phyloP scores from a whole-genome alignment of 225 moss, liverwort and hornwort genomes.

The Takakia lepidozioides region DNA sequence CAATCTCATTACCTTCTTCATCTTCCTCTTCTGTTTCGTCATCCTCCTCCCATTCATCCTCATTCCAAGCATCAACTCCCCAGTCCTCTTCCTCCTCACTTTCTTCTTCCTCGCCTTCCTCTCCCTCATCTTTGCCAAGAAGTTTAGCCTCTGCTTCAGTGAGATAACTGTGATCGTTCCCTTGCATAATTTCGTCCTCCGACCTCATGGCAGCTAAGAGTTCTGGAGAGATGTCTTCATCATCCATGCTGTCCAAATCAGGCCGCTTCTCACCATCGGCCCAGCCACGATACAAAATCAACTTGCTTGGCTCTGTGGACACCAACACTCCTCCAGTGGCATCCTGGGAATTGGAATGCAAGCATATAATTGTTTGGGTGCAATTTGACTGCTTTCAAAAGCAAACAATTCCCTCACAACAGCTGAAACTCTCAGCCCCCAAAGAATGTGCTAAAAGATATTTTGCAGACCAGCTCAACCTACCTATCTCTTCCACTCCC shows the following conservation, averaged over 20 bases:
- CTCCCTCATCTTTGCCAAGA: slow-evolving; percentile 6
- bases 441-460: too few relatives aligned
- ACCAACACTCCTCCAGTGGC: slow-evolving; percentile 74
- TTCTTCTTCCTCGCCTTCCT: slow-evolving; percentile 13
- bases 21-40: slow-evolving; percentile 11
- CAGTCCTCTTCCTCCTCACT: slow-evolving; percentile 42
- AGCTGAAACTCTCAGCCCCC: too few relatives aligned
- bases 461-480: too few relatives aligned
- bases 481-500: too few relatives aligned
- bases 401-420: too few relatives aligned
- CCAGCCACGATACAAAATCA: slow-evolving; percentile 92
- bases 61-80: slow-evolving; percentile 58
- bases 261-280: slow-evolving; percentile 69
- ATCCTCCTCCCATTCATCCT: slow-evolving; percentile 44
- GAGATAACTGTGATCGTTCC: slow-evolving; percentile 35
- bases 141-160: slow-evolving; percentile 31
- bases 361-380: too few relatives aligned
- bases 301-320: slow-evolving; percentile 80
- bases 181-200: slow-evolving; percentile 43
- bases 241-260: slow-evolving; percentile 24
- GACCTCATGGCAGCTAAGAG: slow-evolving; percentile 58
- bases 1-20: slow-evolving; percentile 10
- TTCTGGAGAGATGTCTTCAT: slow-evolving; percentile 31
- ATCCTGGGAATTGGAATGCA: slow-evolving; percentile 35
- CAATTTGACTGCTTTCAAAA: too few relatives aligned